A percentile compares a stretch with the other conserved stretches of the same genome.
Evolutionary conservation across 139 green algal genomes (phyloP).

Genomic region (Zygnema circumcarinatum): DNA sequence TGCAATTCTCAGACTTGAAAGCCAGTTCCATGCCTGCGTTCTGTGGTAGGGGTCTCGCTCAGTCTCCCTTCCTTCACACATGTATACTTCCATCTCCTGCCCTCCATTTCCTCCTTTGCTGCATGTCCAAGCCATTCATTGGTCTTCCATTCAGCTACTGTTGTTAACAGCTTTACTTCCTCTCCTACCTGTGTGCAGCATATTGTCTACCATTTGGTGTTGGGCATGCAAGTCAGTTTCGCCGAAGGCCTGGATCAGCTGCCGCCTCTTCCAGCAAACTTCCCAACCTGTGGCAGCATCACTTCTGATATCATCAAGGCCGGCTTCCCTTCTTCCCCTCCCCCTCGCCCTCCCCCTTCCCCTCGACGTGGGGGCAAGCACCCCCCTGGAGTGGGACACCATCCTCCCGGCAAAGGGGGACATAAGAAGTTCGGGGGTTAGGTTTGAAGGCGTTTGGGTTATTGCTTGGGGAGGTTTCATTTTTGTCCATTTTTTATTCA

Average conservation of each 20-base stretch:
- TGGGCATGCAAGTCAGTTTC: constrained; percentile 4
- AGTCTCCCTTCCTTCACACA: background rate
- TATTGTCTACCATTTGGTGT: background rate
- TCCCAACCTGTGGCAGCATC: background rate
- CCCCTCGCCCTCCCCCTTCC: too few relatives aligned
- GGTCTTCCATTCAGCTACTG: background rate
- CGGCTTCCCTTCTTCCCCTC: background rate
- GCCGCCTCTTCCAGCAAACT: background rate
- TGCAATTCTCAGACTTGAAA: background rate
- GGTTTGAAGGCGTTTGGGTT: too few relatives aligned
- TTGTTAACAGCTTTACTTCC: background rate
- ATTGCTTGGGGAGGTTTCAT: too few relatives aligned
- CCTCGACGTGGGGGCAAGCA: background rate
- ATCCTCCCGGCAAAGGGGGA: background rate
- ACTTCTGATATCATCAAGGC: background rate
- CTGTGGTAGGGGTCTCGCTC: background rate
- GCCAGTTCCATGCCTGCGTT: background rate
- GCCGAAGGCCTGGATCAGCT: background rate
- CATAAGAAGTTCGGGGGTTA: background rate
- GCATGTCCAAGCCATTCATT: background rate
- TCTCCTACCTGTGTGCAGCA: background rate
- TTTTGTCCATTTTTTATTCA: background rate
- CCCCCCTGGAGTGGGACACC: background rate
- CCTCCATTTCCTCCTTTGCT: background rate
- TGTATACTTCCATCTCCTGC: background rate